Conservation (phyloP, 306 rosid species). For the Fragaria iinumae region DNA sequence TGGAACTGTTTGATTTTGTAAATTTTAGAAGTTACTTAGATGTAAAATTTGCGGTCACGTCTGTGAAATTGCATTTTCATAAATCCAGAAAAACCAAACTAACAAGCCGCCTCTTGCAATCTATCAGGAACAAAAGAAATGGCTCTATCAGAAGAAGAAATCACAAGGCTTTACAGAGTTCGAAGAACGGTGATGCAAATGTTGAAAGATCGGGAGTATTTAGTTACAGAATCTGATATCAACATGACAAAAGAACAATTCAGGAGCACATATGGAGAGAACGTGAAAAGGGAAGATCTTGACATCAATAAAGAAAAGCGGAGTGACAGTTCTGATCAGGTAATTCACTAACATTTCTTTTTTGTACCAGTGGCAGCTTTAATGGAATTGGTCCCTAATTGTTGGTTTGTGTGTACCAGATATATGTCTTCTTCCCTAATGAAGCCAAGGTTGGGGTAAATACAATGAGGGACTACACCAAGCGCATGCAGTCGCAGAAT, state of each 20-base stretch:
- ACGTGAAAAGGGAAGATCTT: slow-evolving; percentile 70
- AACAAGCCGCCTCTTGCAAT: background rate
- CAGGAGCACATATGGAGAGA: slow-evolving; percentile 35
- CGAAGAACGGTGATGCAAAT: slow-evolving; percentile 65
- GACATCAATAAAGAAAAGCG: slow-evolving; percentile 39
- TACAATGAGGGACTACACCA: slow-evolving; percentile 47
- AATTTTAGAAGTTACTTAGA: background rate
- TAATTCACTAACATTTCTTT: background rate
- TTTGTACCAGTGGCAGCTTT: background rate
- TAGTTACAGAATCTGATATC: slow-evolving; percentile 54
- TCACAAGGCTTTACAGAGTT: slow-evolving; percentile 35
- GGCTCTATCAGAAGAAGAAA: slow-evolving; percentile 58
- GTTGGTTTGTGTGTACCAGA: slow-evolving; percentile 35
- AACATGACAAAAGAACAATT: slow-evolving; percentile 52
- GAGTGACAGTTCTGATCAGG: background rate
- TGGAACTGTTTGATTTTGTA: too few species aligned
- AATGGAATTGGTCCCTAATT: background rate
- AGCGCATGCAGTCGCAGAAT: slow-evolving; percentile 66
- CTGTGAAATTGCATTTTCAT: background rate
- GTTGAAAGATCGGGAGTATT: slow-evolving; percentile 54
- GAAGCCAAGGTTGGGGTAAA: slow-evolving; percentile 56
- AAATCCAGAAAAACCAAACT: background rate
- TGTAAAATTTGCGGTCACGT: background rate
- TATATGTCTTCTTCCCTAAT: slow-evolving; percentile 69
- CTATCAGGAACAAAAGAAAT: slow-evolving; percentile 23